Evolutionary conservation across 192 early-diverging fungal species (phyloP).

Genomic region (Pecoramyces ruminantium): DNA sequence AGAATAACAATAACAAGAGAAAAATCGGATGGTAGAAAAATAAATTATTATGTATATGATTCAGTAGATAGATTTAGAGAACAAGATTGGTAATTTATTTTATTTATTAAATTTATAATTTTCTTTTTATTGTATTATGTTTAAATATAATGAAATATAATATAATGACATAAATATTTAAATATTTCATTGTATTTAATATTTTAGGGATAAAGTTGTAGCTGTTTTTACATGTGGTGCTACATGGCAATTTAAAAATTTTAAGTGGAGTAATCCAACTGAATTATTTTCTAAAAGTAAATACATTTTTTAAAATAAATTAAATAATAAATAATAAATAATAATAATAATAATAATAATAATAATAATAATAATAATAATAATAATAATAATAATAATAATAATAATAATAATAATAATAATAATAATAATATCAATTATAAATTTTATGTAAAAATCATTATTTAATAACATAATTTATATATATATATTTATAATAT

Average conservation of each 20-base stretch:
- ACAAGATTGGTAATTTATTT: conserved; percentile 49
- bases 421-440: no score
- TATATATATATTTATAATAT: no score
- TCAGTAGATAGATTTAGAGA: conserved; percentile 48
- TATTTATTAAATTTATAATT: neutral
- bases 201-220: conserved; percentile 23
- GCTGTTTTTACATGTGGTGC: conserved; percentile 83
- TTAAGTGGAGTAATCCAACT: conserved; percentile 69
- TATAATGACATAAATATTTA: no score
- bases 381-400: no score
- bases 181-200: no score
- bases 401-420: no score
- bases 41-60: conserved; percentile 66
- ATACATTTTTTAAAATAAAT: neutral
- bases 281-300: conserved; percentile 53
- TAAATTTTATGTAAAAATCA: no score
- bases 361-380: no score
- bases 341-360: no score
- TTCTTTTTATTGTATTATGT: neutral
- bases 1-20: conserved; percentile 10
- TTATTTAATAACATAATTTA: no score
- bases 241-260: conserved; percentile 86
- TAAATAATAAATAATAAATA: no score
- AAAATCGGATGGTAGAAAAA: conserved; percentile 26
- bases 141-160: conserved; percentile 8